phyloP scores from a whole-genome alignment of 2,329 filamentous ascomycete species.

The Pseudocercospora fijiensis region DNA sequence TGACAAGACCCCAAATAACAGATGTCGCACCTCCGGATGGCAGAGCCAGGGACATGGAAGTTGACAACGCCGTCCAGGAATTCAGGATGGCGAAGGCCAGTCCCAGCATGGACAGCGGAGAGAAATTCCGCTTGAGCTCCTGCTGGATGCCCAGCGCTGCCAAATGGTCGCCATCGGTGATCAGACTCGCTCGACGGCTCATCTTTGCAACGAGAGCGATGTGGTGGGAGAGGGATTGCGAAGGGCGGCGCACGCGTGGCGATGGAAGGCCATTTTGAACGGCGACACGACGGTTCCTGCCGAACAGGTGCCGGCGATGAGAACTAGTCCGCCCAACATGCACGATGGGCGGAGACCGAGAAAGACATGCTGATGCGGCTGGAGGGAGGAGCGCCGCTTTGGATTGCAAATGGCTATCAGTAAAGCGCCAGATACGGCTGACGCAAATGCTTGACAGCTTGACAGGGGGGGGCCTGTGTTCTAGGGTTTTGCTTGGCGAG shows the following conservation, averaged over 20 bases:
- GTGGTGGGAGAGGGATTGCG: not conserved
- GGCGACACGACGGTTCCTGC: not conserved
- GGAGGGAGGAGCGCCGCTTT: not conserved
- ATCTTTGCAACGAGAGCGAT: not conserved
- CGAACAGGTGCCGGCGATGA: not conserved
- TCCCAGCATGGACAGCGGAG: slow-evolving; percentile 59
- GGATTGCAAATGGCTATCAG: not conserved
- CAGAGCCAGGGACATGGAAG: slow-evolving; percentile 60
- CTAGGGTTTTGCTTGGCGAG: slow-evolving; percentile 4
- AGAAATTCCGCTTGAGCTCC: slow-evolving; percentile 60
- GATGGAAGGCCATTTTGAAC: slow-evolving; percentile 13
- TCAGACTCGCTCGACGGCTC: slow-evolving; percentile 19
- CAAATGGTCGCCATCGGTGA: slow-evolving; percentile 51
- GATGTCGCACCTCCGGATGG: slow-evolving; percentile 69
- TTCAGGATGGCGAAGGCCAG: slow-evolving; percentile 64
- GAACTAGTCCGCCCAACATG: slow-evolving; percentile 3
- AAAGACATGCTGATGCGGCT: not conserved
- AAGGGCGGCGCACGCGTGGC: not conserved
- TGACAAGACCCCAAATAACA: slow-evolving; percentile 68
- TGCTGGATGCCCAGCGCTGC: slow-evolving; percentile 59
- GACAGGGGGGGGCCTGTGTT: not conserved
- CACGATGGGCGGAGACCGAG: not conserved
- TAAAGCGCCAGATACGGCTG: not conserved
- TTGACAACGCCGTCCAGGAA: slow-evolving; percentile 62
- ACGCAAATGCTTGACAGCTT: not conserved